Conservation (phyloP, 352 stramenopile species). For the Phytophthora tentaculata region DNA sequence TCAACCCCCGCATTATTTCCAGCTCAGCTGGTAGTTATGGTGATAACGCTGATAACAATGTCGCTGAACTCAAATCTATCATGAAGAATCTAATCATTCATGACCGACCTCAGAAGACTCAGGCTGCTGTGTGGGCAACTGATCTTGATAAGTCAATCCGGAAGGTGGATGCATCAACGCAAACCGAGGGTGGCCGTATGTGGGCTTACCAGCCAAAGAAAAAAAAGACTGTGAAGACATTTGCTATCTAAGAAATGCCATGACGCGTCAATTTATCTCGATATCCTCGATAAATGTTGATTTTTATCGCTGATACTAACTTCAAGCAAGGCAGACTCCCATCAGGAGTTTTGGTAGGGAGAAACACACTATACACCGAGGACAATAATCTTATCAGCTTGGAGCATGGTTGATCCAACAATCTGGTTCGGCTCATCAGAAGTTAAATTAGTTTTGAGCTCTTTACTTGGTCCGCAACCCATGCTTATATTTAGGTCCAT, state of each 20-base stretch:
- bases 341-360: too few species aligned
- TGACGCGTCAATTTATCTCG: slow-evolving; percentile 1
- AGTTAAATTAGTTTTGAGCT: too few species aligned
- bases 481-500: slow-evolving; percentile 4
- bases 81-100: slow-evolving; percentile 22
- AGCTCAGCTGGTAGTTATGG: slow-evolving; percentile 27
- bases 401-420: too few species aligned
- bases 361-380: too few species aligned
- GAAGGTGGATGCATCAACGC: slow-evolving; percentile 19
- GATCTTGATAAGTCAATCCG: slow-evolving; percentile 18
- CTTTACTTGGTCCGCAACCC: too few species aligned
- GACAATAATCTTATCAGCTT: too few species aligned
- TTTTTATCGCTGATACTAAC: slow-evolving; percentile 9
- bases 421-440: too few species aligned
- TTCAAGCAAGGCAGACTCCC: too few species aligned
- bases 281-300: slow-evolving; percentile 11
- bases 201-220: slow-evolving; percentile 20
- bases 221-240: slow-evolving; percentile 22
- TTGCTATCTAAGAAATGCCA: slow-evolving; percentile 19
- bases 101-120: neutral
- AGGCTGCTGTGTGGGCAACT: slow-evolving; percentile 3
- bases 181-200: slow-evolving; percentile 16
- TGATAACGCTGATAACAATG: slow-evolving; percentile 26
- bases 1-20: slow-evolving; percentile 25
- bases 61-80: slow-evolving; percentile 15